Base-by-base conservation (phyloP, 768 basidiomycete genomes). In the Tylopilus vinaceipallidus region DNA sequence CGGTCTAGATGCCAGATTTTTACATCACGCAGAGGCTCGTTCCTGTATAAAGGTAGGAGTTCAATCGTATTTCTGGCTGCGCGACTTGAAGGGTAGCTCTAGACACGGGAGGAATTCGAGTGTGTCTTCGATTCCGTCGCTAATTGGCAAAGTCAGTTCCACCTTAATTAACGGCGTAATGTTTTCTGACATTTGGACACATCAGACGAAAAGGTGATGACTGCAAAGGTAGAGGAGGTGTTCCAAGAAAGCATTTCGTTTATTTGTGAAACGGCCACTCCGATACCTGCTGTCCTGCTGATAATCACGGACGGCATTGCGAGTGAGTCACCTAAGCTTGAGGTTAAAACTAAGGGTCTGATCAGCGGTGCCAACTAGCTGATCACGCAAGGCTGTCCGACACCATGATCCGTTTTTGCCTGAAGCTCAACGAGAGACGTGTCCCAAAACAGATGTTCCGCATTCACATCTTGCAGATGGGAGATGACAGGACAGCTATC, bases 391-490 rank as follows among this genome's bases (percentile, higher is more conserved):
- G 53, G 6, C 45, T 64, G 16, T 3, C 49, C 16, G 27, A 59
- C 10, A 43, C 30, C 30, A 47, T 61, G 11, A 19, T 44, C 24
- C 13, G 8, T 19, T 43, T 54, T 23, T 58, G 50, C 42, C 52
- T 51, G 17, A 45, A 35, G 12, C 48, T 63, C 10, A 33, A 62
- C 16, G 37, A 3, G 14, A 35, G 45, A 42, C 2, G 20, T 6
- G 36, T 64, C 3, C 37, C 48, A 10, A 16, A 47, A 4, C 33
- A 61, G 30, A 54, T 62, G 59, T 59, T 64, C 56, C 56, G 56
- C 2, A 56, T 63, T 11, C 54, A 63, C 30, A 22, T 64, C 16
- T 29, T 63, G 38, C 62, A 63, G 43, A 58, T 63, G 54, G 62
- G 62, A 1, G 48, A 56, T 0, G 56, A 63, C 30, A 55, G 59